Evolutionary conservation across 2,329 filamentous ascomycete species (phyloP).

Genomic region (Aureobasidium subglaciale): DNA sequence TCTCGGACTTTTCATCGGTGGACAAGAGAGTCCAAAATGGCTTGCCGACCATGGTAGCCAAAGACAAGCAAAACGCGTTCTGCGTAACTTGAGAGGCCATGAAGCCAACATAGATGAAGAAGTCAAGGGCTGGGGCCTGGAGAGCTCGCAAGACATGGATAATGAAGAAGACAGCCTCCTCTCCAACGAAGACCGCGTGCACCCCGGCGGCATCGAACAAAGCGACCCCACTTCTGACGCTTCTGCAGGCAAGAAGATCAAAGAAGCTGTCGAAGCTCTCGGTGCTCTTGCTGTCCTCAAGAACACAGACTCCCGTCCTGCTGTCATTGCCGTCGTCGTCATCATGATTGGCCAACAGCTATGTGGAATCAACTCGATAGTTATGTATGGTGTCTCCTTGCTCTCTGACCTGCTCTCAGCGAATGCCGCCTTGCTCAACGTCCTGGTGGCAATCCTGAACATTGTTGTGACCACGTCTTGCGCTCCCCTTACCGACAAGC

Average conservation of each 20-base stretch:
- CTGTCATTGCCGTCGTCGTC: slow-evolving; percentile 81
- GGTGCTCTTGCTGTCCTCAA: slow-evolving; percentile 51
- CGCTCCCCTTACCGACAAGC: slow-evolving; percentile 76
- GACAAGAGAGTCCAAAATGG: slow-evolving; percentile 86
- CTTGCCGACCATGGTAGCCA: slow-evolving; percentile 60
- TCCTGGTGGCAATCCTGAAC: slow-evolving; percentile 80
- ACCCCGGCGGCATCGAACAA: slow-evolving; percentile 16
- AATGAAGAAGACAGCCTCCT: slow-evolving; percentile 69
- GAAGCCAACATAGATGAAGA: slow-evolving; percentile 66
- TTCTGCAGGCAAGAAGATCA: slow-evolving; percentile 23
- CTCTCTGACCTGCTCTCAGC: slow-evolving; percentile 73
- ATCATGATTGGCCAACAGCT: slow-evolving; percentile 92
- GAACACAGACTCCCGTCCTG: slow-evolving; percentile 65
- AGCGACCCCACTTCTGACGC: slow-evolving; percentile 20
- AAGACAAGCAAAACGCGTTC: slow-evolving; percentile 54
- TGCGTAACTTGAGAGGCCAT: slow-evolving; percentile 70
- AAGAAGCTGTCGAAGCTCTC: slow-evolving; percentile 26
- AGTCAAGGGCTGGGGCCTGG: slow-evolving; percentile 44
- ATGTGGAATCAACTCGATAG: slow-evolving; percentile 87
- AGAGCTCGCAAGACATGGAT: slow-evolving; percentile 26
- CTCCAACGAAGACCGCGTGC: slow-evolving; percentile 28
- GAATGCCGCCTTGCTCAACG: slow-evolving; percentile 75
- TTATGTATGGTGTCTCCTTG: slow-evolving; percentile 96
- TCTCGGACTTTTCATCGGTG: slow-evolving; percentile 59
- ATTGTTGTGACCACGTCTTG: slow-evolving; percentile 73